Conservation (phyloP, 2,329 filamentous ascomycete genomes). For the Diplodia sapinea region DNA sequence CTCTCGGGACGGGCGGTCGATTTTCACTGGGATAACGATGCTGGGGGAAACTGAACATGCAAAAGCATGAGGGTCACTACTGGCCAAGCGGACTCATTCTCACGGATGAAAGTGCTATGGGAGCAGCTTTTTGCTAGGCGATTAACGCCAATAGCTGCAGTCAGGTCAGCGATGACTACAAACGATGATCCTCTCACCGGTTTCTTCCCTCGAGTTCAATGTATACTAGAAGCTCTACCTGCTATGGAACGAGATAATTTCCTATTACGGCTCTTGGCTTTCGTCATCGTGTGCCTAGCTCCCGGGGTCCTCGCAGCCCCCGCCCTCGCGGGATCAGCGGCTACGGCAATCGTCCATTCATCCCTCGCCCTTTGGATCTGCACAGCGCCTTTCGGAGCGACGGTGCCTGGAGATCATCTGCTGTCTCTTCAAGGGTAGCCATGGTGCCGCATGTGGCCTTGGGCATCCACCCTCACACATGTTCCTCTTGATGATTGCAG, state of each 20-base stretch:
- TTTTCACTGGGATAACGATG: conserved; percentile 17
- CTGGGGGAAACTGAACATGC: conserved; percentile 13
- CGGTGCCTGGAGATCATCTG: conserved; percentile 15
- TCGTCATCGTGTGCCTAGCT: conserved; percentile 23
- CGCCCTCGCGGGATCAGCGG: conserved; percentile 19
- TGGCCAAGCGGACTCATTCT: conserved; percentile 8
- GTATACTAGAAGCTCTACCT: conserved; percentile 28
- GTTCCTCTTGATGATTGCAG: background rate
- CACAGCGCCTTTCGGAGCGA: conserved; percentile 3
- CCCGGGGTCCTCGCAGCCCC: conserved; percentile 10
- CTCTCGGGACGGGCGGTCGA: conserved; percentile 23
- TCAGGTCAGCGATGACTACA: conserved; percentile 7
- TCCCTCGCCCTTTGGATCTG: conserved; percentile 14
- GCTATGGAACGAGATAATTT: conserved; percentile 27
- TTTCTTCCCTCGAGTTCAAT: conserved; percentile 9
- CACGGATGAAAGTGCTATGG: background rate
- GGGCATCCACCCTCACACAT: background rate
- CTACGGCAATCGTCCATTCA: background rate
- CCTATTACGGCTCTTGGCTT: conserved; percentile 26
- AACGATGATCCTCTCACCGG: conserved; percentile 17
- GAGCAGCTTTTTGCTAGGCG: conserved; percentile 3
- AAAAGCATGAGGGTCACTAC: conserved; percentile 15
- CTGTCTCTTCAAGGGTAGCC: background rate
- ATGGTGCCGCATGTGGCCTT: background rate
- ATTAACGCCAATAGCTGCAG: conserved; percentile 9